Base-by-base conservation (phyloP, 1,139 yeast genomes). In the Yamadazyma pseudoaaseri region DNA sequence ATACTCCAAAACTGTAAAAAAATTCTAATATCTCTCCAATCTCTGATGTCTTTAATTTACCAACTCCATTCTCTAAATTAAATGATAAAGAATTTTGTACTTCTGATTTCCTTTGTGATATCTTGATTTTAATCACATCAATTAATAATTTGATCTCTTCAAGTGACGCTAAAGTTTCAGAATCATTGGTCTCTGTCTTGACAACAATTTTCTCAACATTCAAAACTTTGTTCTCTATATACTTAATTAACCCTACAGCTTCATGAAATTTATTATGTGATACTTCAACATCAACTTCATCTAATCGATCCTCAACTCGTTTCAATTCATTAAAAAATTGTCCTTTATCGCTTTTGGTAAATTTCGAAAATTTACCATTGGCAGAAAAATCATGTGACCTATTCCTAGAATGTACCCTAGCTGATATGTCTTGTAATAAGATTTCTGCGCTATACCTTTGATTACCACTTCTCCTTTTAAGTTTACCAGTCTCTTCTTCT, bases 261-360 rank as follows among this genome's bases (percentile, higher is more conserved):
- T 67, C 76, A 16, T 61, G 58, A 48, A 71, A 80, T 39, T 70
- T 70, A 39, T 79, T 74, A 48, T 80, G 84, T 5, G 86, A 81
- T 20, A 82, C 70, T 38, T 70, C 69, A 17, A 80, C 76, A 51
- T 83, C 92, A 20, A 81, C 69, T 40, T 81, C 86, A 41, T 81
- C 85, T 20, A 83, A 65, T 32, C 70, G 62, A 35, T 80, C 85
- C 44, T 81, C 86, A 26, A 80, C 65, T 30, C 70, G 65, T 34
- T 77, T 73, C 36, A 79, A 63, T 16, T 66, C 73, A 27, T 52
- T 50, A 44, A 70, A 68, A 35, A 61, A 55, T 38, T 64, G 58
- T 30, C 58, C 52, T 41, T 52, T 61, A 20, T 54, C 55, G 24
- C 39, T 38, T 17, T 41, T 38, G 15, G 39, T 35, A 27, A 46